Base-by-base conservation (phyloP, 805 yeast species). In the Groenewaldozyma salmanticensis region DNA sequence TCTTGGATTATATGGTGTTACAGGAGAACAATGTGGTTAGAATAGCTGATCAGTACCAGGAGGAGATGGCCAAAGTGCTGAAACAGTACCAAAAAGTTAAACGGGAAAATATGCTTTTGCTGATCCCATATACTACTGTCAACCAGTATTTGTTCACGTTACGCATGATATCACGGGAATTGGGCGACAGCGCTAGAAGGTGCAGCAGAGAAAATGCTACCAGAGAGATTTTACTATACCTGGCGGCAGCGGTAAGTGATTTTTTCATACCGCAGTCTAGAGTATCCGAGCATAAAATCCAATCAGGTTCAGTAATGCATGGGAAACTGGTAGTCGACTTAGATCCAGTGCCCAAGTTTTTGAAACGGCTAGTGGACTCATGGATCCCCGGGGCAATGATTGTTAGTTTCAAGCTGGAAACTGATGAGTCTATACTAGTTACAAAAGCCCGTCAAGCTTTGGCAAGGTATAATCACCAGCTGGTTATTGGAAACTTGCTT, bases 241-340 rank as follows among this genome's bases (percentile, higher is more conserved):
- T 92, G 40, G 98, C 98, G 0, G 97, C 98, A 5, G 98, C 98
- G 0, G 99, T 92, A 0, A 84, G 95, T 5, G 99, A 92, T 59
- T 92, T 92, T 62, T 92, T 88, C 64, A 70, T 92, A 33, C 98
- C 98, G 1, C 74, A 74, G 33, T 78, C 88, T 1, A 71, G 84
- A 49, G 68, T 87, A 52, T 94, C 96, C 2, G 87, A 86, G 53
- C 99, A 92, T 64, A 92, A 92, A 63, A 92, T 92, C 47, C 98
- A 92, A 61, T 80, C 94, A 3, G 79, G 77, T 44, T 18, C 21
- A n/a, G 21, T 11, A 7, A 15, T 11, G 6, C 74, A 75, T 5
- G 94, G 94, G 2, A 85, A 83, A 54, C 66, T 92, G 35, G 74
- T 81, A 5, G 84, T 92, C 7, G 82, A 87, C 51, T 65, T 92